Evolutionary conservation across 1,284 basidiomycete species (phyloP).

Genomic region (Tranzscheliella williamsii): DNA sequence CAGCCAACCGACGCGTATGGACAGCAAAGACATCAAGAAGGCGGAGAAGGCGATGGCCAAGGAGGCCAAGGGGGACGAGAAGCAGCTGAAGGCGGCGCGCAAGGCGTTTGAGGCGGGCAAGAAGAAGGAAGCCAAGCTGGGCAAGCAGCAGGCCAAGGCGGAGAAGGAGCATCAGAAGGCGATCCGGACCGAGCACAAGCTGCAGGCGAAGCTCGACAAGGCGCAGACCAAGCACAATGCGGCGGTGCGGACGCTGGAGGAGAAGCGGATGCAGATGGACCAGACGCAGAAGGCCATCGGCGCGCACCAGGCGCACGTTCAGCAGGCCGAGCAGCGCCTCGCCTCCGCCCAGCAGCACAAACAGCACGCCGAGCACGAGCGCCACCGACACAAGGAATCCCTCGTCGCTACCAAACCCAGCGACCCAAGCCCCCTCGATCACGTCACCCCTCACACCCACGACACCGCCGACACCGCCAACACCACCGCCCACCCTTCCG

Average conservation of each 20-base stretch:
- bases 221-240: conserved; percentile 27
- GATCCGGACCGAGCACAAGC: conserved; percentile 33
- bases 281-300: conserved; percentile 9
- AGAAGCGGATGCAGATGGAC: conserved; percentile 37
- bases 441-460: neutral
- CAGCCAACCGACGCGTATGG: conserved; percentile 26
- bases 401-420: neutral
- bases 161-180: conserved; percentile 33
- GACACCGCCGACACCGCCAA: neutral
- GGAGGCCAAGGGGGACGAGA: conserved; percentile 25
- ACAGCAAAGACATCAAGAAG: conserved; percentile 19
- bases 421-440: neutral
- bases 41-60: conserved; percentile 31
- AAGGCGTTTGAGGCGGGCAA: conserved; percentile 19
- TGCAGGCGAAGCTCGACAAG: conserved; percentile 30
- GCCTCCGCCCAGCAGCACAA: conserved; percentile 26
- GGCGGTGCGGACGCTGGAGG: conserved; percentile 18
- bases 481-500: neutral
- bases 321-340: conserved; percentile 16
- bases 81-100: conserved; percentile 20
- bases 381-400: conserved; percentile 17
- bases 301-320: conserved; percentile 13
- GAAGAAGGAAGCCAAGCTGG: conserved; percentile 20
- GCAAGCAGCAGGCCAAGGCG: conserved; percentile 19
- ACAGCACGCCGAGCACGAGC: conserved; percentile 9